Conservation (phyloP, 441 rosid species). For the Dalechampia spathulata region DNA sequence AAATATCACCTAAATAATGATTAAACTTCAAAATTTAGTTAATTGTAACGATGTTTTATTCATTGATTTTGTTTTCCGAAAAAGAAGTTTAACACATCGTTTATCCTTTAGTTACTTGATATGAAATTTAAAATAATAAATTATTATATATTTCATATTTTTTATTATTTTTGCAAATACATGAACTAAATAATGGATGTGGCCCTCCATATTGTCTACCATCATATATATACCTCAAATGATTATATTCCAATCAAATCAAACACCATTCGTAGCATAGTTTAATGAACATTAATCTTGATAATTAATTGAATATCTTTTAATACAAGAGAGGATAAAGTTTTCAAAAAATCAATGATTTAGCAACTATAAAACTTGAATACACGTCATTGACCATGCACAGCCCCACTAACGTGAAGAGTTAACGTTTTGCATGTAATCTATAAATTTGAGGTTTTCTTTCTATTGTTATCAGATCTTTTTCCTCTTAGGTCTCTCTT, state of each 20-base stretch:
- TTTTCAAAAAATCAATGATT: neutral
- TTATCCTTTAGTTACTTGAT: no score
- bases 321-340: neutral
- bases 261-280: neutral
- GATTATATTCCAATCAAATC: conserved; percentile 8
- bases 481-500: neutral
- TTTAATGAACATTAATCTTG: neutral
- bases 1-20: no score
- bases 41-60: no score
- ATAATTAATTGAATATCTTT: neutral
- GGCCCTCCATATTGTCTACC: conserved; percentile 21
- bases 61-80: no score
- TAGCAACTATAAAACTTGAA: neutral
- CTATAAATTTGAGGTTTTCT: no score
- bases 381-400: conserved; percentile 13
- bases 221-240: neutral
- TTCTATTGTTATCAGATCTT: neutral
- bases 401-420: conserved; percentile 12
- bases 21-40: no score
- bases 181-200: neutral
- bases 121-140: no score
- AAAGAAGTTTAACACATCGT: no score
- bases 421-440: neutral
- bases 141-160: no score
- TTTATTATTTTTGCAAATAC: neutral